Evolutionary conservation across 1,284 basidiomycete genomes (phyloP).

Genomic region (Heterobasidion occidentale): DNA sequence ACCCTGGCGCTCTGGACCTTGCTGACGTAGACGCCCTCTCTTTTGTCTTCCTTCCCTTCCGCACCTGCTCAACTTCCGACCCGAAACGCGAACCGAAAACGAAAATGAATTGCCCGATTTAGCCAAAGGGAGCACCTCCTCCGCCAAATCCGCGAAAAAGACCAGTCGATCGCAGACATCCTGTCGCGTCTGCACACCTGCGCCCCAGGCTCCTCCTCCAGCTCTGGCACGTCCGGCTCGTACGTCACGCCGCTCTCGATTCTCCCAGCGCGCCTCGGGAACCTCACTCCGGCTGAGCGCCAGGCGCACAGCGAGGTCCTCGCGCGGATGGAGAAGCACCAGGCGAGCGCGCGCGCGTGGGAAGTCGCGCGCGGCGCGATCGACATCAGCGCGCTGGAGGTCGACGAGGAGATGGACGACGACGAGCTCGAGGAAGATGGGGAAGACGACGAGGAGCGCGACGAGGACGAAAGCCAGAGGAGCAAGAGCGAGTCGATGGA

Average conservation of each 20-base stretch:
- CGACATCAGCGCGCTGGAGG: slow-evolving; percentile 6
- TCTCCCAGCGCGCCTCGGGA: slow-evolving; percentile 16
- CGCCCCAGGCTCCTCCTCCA: slow-evolving; percentile 11
- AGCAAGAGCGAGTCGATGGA: too few relatives aligned
- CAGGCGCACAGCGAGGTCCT: slow-evolving; percentile 20
- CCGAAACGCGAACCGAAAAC: too few relatives aligned
- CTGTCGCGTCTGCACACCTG: slow-evolving; percentile 21
- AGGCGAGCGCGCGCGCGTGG: slow-evolving; percentile 9
- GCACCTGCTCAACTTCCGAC: too few relatives aligned
- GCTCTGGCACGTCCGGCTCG: too few relatives aligned
- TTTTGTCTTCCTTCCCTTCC: background rate
- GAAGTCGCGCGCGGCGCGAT: background rate
- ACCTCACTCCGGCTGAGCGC: slow-evolving; percentile 18
- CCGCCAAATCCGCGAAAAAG: slow-evolving; percentile 25
- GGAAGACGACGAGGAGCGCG: slow-evolving; percentile 14
- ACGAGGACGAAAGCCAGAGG: slow-evolving; percentile 12
- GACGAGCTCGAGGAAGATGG: slow-evolving; percentile 21
- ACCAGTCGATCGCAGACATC: slow-evolving; percentile 22
- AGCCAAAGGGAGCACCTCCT: slow-evolving; percentile 23
- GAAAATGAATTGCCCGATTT: too few relatives aligned
- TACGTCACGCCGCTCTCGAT: slow-evolving; percentile 19
- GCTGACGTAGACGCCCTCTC: background rate
- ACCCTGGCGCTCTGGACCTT: background rate
- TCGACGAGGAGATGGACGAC: slow-evolving; percentile 19
- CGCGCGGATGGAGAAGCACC: slow-evolving; percentile 20